Evolutionary conservation across 2,329 filamentous ascomycete species (phyloP), one percentile per base, ranked within the genome.

Genomic region (Aureobasidium sp.): DNA sequence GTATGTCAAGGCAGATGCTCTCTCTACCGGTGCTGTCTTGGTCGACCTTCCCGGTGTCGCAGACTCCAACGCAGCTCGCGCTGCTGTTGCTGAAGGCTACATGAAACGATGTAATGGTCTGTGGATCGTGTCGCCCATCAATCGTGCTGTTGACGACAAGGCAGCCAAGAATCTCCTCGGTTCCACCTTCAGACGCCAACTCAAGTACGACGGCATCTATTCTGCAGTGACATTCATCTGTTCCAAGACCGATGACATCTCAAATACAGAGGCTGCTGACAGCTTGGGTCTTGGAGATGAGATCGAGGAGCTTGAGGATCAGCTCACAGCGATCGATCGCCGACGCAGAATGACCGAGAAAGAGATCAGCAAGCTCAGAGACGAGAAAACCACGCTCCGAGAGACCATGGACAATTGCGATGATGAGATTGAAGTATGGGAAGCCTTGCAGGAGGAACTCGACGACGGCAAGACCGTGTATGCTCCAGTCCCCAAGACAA

Each of bases 101-200:
- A 80, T 86, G 72, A 82, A 86, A 67, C 76, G 82, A 64, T 87
- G 84, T 65, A 81, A 80, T 1, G 78, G 80, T 2, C 69, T 87
- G 0, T 87, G 82, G 82, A 82, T 87, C 56, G 80, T 86, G n/a
- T 82, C 84, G 1, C 82, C 83, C 0, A 87, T 87, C 62, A 82
- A 76, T 41, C 75, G 84, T 14, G 82, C 82, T 1, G 82, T 87
- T 1, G 81, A 86, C 64, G 81, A 85, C 65, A 84, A 84, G 67
- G 78, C 80, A 2, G 83, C 84, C 0, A 82, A 82, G 62, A 78
- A 75, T 0, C 72, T 87, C 1, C 73, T 87, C 8, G 83, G 82
- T 0, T 76, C 83, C 20, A 77, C 78, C 0, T 85, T 85, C 73
- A 83, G 81, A 67, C 75, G 80, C 0, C 84, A 87, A 65, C 72